Evolutionary conservation across 306 rosid genomes (phyloP).

Genomic region (Cucumis sativus): Cucumber_9930_V3 NC_026656.2:22464001-22464500

Average conservation of each 20-base stretch:
- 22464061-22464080: slow-evolving; percentile 30
- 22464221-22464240: slow-evolving; percentile 37
- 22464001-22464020: not conserved
- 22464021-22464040: slow-evolving; percentile 30
- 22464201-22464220: slow-evolving; percentile 43
- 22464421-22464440: slow-evolving; percentile 31
- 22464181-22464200: slow-evolving; percentile 15
- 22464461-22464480: slow-evolving; percentile 17
- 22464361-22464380: slow-evolving; percentile 7
- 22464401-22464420: slow-evolving; percentile 52
- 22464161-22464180: slow-evolving; percentile 30
- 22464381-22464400: slow-evolving; percentile 43
- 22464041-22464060: slow-evolving; percentile 64
- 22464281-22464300: slow-evolving; percentile 30
- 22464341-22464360: slow-evolving; percentile 21
- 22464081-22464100: slow-evolving; percentile 31
- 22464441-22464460: slow-evolving; percentile 22
- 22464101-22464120: slow-evolving; percentile 53
- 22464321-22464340: slow-evolving; percentile 35
- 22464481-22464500: not conserved
- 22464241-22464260: slow-evolving; percentile 34
- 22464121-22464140: slow-evolving; percentile 23
- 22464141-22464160: slow-evolving; percentile 19
- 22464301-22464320: slow-evolving; percentile 8
- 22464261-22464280: slow-evolving; percentile 29